Evolutionary conservation across 2,329 filamentous ascomycete species (phyloP), one percentile per base, ranked within the genome.

Genomic region (Fusarium ramigenum): DNA sequence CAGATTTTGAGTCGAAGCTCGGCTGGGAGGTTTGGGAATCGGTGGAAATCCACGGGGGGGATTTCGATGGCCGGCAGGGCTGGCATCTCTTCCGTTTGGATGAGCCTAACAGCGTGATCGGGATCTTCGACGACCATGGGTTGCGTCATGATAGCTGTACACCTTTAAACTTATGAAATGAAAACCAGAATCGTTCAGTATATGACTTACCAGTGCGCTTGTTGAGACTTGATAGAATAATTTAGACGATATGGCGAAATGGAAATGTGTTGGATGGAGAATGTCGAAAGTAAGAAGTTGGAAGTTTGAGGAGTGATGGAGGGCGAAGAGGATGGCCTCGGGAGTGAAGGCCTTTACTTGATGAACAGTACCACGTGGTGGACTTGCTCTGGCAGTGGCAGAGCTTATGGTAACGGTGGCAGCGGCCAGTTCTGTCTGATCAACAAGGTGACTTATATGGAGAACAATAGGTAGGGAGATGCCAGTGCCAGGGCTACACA

Each of bases 1-100:
- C 61, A 71, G 9, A 70, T 59, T 8, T 52, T 28, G 0, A 56
- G 18, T 6, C 60, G 61, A 9, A 71, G 37, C 14, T 71, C 61
- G 7, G n/a, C 0, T 2, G 52, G 32, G 2, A 70, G 28, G 4
- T 28, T 50, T 2, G 46, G 12, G 23, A 71, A 71, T 7, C 2
- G 9, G 18, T 60, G 43, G 2, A 63, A 60, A 7, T 0, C 9
- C 5, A 2, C 1, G 5, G 8, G 12, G 2, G n/a, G 5, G 6
- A 52, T 10, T 19, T 34, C 16, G 0, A 5, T n/a, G 47, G n/a
- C n/a, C 5, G 4, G 5, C 7, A 19, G 30, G 16, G n/a, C 16
- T 36, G 16, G 16, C 15, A 23, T 52, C 21, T 36, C 18, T 9
- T 52, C n/a, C 3, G 11, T 36, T 19, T 25, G 16, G 5, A 11